phyloP scores from a whole-genome alignment of 345 rosid species.

The Aethionema arabicum region DNA sequence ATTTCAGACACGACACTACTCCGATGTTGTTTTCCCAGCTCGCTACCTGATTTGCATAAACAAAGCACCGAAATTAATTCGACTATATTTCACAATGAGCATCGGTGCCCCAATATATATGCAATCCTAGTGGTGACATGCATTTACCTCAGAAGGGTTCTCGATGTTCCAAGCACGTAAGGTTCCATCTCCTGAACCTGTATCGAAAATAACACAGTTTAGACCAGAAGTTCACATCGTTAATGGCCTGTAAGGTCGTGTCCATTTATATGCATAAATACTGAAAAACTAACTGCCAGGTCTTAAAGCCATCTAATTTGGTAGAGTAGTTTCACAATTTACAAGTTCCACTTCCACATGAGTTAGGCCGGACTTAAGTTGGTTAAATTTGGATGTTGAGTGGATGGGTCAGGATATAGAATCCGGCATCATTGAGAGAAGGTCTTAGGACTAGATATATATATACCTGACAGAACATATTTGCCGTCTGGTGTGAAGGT shows the following conservation, averaged over 20 bases:
- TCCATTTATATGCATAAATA: no score
- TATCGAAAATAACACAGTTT: slow-evolving; percentile 5
- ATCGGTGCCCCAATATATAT: neutral
- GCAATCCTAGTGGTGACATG: slow-evolving; percentile 8
- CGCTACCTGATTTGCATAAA: slow-evolving; percentile 52
- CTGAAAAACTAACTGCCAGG: slow-evolving; percentile 11
- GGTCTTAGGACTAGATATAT: slow-evolving; percentile 15
- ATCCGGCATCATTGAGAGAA: slow-evolving; percentile 2
- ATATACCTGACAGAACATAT: slow-evolving; percentile 83
- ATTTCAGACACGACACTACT: slow-evolving; percentile 74
- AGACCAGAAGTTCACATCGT: no score
- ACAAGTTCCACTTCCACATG: neutral
- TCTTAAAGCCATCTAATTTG: neutral
- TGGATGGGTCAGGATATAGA: slow-evolving; percentile 7
- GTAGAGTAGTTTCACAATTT: neutral
- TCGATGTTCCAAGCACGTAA: slow-evolving; percentile 90
- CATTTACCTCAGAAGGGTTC: slow-evolving; percentile 65
- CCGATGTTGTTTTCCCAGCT: slow-evolving; percentile 84
- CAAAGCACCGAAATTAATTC: neutral
- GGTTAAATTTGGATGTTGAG: slow-evolving; percentile 3
- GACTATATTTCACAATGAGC: no score
- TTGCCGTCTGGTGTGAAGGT: slow-evolving; percentile 97
- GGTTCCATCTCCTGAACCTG: slow-evolving; percentile 95
- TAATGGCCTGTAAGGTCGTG: no score
- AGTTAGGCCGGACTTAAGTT: neutral